Base-by-base conservation (phyloP, 228 moss, liverwort and hornwort genomes). In the Sphagnum fallax region DNA sequence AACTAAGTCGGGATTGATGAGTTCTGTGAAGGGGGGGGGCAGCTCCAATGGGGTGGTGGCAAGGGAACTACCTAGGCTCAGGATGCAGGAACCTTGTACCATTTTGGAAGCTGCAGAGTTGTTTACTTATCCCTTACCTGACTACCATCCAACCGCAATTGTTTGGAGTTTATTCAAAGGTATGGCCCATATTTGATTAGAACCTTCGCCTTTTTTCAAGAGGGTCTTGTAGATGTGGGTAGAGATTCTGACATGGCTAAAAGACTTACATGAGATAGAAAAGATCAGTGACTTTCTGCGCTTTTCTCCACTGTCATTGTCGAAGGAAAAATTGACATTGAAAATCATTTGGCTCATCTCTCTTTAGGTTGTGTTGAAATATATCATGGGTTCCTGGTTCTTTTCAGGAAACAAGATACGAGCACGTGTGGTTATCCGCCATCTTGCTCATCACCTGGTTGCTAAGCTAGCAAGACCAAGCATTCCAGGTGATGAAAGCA, bases 351-450 rank as follows among this genome's bases (percentile, higher is more conserved):
- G 32, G 32, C 32, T 32, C 32, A 32, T 32, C 1, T 32, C 32
- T 32, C 2, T 32, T 32, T 32, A 32, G 32, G 32, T 32, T 32
- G 32, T 32, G 32, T 32, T 32, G 32, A 32, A 32, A 3, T 32
- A 32, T 32, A 32, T 32, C 32, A 32, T 32, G 32, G 32, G 3
- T 32, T 32, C 32, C 32, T 32, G 32, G 2, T 32, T 67, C 47
- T 18, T 64, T 11, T 65, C 53, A 89, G 98, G 93, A 72, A 73
- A 84, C 47, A 92, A 79, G 65, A 64, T 82, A 60, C 86, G 74
- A 79, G 85, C 90, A 50, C 90, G 98, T 67, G 98, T 90, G 47
- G 87, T 85, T 68, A 74, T 98, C 75, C 98, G 98, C 61, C 87
- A 98, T 75, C 84, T 98, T 78, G 88, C 80, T 82, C 80, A 50